A percentile compares a stretch with the other conserved stretches of the same genome.
Evolutionary conservation across 345 rosid genomes (phyloP).

Genomic region (Tarenaya hassleriana): DNA sequence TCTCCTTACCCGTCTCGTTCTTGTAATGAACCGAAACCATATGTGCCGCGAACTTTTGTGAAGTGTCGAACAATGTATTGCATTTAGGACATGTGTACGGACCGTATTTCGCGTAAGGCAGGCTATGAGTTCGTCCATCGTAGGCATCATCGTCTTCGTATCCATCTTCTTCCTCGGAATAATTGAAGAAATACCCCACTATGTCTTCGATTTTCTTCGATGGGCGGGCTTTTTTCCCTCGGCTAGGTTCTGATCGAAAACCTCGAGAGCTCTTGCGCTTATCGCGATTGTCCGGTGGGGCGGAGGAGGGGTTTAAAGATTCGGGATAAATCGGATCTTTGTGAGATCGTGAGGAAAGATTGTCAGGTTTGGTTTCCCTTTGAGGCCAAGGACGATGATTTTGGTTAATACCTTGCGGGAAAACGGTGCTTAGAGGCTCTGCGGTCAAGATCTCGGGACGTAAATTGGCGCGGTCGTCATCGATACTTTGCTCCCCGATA

Average conservation of each 20-base stretch:
- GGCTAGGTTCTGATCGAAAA: not conserved
- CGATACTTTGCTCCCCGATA: not conserved
- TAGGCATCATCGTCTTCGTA: conserved; percentile 10
- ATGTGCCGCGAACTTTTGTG: conserved; percentile 29
- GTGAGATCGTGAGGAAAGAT: not conserved
- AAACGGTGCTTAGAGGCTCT: conserved; percentile 20
- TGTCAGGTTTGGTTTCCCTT: too few relatives aligned
- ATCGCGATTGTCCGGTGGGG: conserved; percentile 1
- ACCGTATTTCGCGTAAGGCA: conserved; percentile 22
- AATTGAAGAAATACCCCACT: not conserved
- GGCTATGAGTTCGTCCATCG: conserved; percentile 28
- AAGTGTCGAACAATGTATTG: conserved; percentile 11
- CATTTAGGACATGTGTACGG: conserved; percentile 29
- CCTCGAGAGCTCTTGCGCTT: conserved; percentile 2
- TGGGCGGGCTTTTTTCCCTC: conserved; percentile 8
- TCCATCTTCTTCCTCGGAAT: too few relatives aligned
- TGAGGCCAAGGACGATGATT: too few relatives aligned
- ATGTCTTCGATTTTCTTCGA: conserved; percentile 3
- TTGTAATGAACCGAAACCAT: conserved; percentile 20
- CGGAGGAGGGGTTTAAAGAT: conserved; percentile 1
- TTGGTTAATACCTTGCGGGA: not conserved
- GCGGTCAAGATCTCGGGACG: conserved; percentile 12
- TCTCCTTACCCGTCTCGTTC: conserved; percentile 15
- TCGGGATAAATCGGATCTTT: not conserved
- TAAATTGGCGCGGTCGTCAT: too few relatives aligned